phyloP scores from a whole-genome alignment of 179 eudicot genomes.

The Sideroxylon spinosum region DNA sequence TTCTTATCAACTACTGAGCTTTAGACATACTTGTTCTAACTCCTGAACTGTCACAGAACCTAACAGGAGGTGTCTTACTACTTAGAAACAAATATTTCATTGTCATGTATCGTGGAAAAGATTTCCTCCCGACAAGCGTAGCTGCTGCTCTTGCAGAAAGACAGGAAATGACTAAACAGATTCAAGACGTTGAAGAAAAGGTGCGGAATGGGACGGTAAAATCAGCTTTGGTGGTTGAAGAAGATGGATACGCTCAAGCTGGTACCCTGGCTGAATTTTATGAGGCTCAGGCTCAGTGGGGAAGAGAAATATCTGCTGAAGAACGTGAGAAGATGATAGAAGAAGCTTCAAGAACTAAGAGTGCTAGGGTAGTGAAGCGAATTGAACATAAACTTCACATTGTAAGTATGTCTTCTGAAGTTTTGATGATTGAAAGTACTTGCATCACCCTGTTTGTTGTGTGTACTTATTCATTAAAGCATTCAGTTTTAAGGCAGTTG shows the following conservation, averaged over 20 bases:
- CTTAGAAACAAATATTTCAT: constrained; percentile 89
- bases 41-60: constrained; percentile 42
- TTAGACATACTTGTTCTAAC: constrained; percentile 15
- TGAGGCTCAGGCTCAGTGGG: constrained; percentile 93
- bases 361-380: constrained; percentile 52
- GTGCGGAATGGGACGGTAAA: constrained; percentile 45
- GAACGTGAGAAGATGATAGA: constrained; percentile 67
- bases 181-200: constrained; percentile 82
- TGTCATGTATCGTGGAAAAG: constrained; percentile 90
- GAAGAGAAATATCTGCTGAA: constrained; percentile 67
- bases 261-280: constrained; percentile 94
- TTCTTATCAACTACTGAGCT: neutral
- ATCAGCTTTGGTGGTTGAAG: constrained; percentile 33
- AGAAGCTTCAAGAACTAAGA: constrained; percentile 66
- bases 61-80: constrained; percentile 90
- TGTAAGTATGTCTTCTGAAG: constrained; percentile 45
- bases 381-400: constrained; percentile 70
- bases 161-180: constrained; percentile 73
- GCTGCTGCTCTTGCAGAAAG: constrained; percentile 85
- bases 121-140: constrained; percentile 78
- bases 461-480: neutral
- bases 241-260: constrained; percentile 47
- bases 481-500: constrained; percentile 2
- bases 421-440: neutral
- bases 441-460: constrained; percentile 10